Percentiles rank a stretch among this genome's conserved stretches.
Evolutionary conservation across 1,284 basidiomycete genomes (phyloP).

Genomic region (Leccinum holopus): DNA sequence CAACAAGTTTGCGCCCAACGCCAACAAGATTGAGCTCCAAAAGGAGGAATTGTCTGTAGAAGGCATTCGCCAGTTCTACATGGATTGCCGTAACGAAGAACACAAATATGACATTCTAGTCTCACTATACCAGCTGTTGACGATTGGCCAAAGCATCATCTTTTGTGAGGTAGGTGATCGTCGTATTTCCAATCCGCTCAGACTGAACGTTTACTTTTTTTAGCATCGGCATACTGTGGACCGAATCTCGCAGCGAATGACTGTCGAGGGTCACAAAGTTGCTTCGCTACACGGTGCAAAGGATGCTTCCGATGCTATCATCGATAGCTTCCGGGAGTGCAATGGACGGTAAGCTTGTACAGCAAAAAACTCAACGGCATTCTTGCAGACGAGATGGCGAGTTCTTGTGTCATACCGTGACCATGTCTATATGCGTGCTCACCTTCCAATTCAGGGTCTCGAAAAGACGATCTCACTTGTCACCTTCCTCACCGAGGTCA

Average conservation of each 20-base stretch:
- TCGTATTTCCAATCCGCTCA: neutral
- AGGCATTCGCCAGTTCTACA: slow-evolving; percentile 97
- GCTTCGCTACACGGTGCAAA: slow-evolving; percentile 96
- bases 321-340: slow-evolving; percentile 95
- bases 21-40: slow-evolving; percentile 96
- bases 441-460: slow-evolving; percentile 68
- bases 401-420: slow-evolving; percentile 22
- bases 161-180: slow-evolving; percentile 77
- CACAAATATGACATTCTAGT: slow-evolving; percentile 97
- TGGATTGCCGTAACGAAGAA: slow-evolving; percentile 87
- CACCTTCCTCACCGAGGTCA: slow-evolving; percentile 93
- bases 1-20: slow-evolving; percentile 86
- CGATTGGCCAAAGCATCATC: slow-evolving; percentile 97
- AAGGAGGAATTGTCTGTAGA: slow-evolving; percentile 94
- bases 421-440: slow-evolving; percentile 12
- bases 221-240: slow-evolving; percentile 92
- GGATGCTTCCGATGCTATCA: slow-evolving; percentile 81
- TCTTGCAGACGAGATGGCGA: slow-evolving; percentile 96
- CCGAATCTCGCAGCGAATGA: slow-evolving; percentile 89
- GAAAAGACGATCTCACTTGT: slow-evolving; percentile 96
- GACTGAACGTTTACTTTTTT: slow-evolving; percentile 6
- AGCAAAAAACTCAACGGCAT: slow-evolving; percentile 98
- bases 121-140: slow-evolving; percentile 86
- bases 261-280: slow-evolving; percentile 92
- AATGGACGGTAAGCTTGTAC: slow-evolving; percentile 99